phyloP scores from a whole-genome alignment of 306 rosid species.

The Cicer cuneatum region DNA sequence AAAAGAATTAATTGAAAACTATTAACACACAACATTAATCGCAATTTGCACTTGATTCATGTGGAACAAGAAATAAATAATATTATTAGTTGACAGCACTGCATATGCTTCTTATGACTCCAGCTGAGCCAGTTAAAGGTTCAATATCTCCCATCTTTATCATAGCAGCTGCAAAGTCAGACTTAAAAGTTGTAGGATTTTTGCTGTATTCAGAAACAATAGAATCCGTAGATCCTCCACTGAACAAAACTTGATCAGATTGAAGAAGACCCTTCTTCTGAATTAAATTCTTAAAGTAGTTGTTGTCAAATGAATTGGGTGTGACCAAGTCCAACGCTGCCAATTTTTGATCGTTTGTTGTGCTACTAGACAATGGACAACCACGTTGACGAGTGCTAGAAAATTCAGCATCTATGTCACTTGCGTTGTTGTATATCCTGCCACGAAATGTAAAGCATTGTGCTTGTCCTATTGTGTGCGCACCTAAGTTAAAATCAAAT shows the following conservation, averaged over 20 bases:
- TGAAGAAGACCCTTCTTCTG: slow-evolving; percentile 64
- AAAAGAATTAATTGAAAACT: too few relatives aligned
- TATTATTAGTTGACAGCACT: slow-evolving; percentile 33
- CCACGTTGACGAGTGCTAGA: slow-evolving; percentile 53
- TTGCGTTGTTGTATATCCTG: slow-evolving; percentile 55
- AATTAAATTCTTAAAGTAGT: slow-evolving; percentile 61
- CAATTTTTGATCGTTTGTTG: slow-evolving; percentile 42
- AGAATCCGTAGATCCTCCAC: slow-evolving; percentile 46
- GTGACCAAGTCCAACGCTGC: slow-evolving; percentile 66
- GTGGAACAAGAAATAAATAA: neutral
- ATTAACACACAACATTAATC: neutral
- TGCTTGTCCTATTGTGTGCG: slow-evolving; percentile 65
- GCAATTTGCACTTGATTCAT: neutral
- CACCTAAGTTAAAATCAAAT: slow-evolving; percentile 32
- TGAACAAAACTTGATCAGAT: slow-evolving; percentile 52
- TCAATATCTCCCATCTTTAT: slow-evolving; percentile 50
- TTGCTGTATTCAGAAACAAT: slow-evolving; percentile 44
- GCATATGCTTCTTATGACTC: slow-evolving; percentile 45
- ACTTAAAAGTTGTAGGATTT: slow-evolving; percentile 46
- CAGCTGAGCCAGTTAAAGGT: slow-evolving; percentile 37
- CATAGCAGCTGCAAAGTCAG: slow-evolving; percentile 52
- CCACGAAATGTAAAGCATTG: slow-evolving; percentile 57
- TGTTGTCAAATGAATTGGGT: slow-evolving; percentile 64
- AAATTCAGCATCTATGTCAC: slow-evolving; percentile 60
- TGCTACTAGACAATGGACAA: slow-evolving; percentile 43